Evolutionary conservation across 2,329 filamentous ascomycete genomes (phyloP).

Genomic region (Pseudogymnoascus sp.): DNA sequence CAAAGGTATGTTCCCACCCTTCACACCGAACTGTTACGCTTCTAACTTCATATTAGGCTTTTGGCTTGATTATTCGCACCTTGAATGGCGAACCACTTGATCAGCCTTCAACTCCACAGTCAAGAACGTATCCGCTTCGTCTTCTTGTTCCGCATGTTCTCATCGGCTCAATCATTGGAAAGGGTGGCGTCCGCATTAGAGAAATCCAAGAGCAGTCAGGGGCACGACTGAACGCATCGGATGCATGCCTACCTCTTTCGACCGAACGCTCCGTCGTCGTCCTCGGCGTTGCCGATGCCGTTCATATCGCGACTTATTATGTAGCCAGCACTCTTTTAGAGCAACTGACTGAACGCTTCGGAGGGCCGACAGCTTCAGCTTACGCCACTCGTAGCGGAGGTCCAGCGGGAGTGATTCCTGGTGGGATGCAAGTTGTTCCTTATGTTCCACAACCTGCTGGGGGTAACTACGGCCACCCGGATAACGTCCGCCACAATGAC

Average conservation of each 20-base stretch:
- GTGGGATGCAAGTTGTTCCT: slow-evolving; percentile 98
- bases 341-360: slow-evolving; percentile 93
- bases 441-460: slow-evolving; percentile 90
- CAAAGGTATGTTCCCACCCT: slow-evolving; percentile 59
- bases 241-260: slow-evolving; percentile 86
- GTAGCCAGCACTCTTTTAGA: slow-evolving; percentile 96
- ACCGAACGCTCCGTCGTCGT: slow-evolving; percentile 97
- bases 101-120: slow-evolving; percentile 80
- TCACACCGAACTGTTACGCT: slow-evolving; percentile 8
- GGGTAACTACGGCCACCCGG: slow-evolving; percentile 84
- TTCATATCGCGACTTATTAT: slow-evolving; percentile 98
- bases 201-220: slow-evolving; percentile 98
- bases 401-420: slow-evolving; percentile 85
- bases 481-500: slow-evolving; percentile 72
- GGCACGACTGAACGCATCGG: slow-evolving; percentile 90
- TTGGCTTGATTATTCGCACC: slow-evolving; percentile 95
- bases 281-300: slow-evolving; percentile 93
- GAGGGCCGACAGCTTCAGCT: slow-evolving; percentile 90
- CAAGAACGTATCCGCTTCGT: slow-evolving; percentile 94
- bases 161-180: slow-evolving; percentile 97
- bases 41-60: slow-evolving; percentile 51
- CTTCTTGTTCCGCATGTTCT: slow-evolving; percentile 93
- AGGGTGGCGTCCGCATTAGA: slow-evolving; percentile 88
- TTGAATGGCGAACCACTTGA: slow-evolving; percentile 93
- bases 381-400: slow-evolving; percentile 93